Base-by-base conservation (phyloP, 345 rosid species). In the Geranium rotundifolium region DNA sequence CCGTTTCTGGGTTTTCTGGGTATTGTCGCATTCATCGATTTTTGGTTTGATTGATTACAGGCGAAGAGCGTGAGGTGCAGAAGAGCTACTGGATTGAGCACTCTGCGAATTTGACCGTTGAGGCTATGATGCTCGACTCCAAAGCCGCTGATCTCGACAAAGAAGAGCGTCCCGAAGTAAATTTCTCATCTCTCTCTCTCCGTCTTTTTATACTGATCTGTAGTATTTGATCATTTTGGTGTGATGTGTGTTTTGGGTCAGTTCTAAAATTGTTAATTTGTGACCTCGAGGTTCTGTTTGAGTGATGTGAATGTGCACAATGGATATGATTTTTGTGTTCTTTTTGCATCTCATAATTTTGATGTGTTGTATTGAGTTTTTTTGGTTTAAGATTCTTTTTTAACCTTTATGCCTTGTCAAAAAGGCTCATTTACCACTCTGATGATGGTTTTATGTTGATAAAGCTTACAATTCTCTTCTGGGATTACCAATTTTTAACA, bases 51-150 rank as follows among this genome's bases (percentile, higher is more conserved):
- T 63, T 34, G 41, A 56, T 58, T 54, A 41, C 62, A 88, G 93
- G 75, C 61, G 87, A 72, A 73, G 97, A 90, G 73, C 91, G 95
- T 67, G 75, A 69, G 60, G 67, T 82, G 59, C 96, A 90, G 73
- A 93, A 82, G 79, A 83, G 69, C 65, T 93, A 88, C 74, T 93
- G 99, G 97, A 74, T 75, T 37, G 97, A 90, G 65, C 87, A 88
- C 74, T 84, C 95, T 0, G 74, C 67, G 13, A 83, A 86, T 79
- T 70, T 88, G 67, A 82, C 92, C 4, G 81, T 86, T 65, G 95
- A 90, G 80, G 84, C 89, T 39, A 93, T 93, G 99, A 93, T 93
- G 96, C 97, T 93, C 10, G 99, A 90, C 68, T 90, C 99, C 58
- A 72, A 75, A 65, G 99, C 97, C 50, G 68, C 90, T 61, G 95